Conservation (phyloP, 2,329 filamentous ascomycete genomes). For the Aspergillus carbonarius region DNA sequence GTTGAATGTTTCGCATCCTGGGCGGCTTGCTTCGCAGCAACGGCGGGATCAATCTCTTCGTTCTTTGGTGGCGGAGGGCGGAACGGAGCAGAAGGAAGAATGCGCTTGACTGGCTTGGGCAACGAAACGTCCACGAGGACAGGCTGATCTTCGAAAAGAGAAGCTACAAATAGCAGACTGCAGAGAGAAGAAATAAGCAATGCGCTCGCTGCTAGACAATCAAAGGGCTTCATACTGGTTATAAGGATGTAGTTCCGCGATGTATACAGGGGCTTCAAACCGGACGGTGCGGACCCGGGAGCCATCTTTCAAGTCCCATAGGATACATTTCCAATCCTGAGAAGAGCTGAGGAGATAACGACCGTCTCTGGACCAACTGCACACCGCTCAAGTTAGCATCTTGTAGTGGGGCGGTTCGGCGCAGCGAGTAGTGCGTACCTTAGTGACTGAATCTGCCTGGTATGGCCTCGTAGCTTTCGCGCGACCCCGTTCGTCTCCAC, state of each 20-base stretch:
- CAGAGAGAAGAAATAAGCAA: not conserved
- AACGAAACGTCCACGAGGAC: slow-evolving; percentile 78
- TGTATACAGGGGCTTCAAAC: slow-evolving; percentile 91
- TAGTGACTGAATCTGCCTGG: slow-evolving; percentile 86
- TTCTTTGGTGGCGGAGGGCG: slow-evolving; percentile 64
- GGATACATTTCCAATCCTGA: slow-evolving; percentile 92
- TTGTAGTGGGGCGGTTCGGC: not conserved
- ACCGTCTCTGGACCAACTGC: slow-evolving; percentile 85
- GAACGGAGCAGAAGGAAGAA: slow-evolving; percentile 78
- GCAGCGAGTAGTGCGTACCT: slow-evolving; percentile 47
- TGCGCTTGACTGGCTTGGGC: slow-evolving; percentile 68
- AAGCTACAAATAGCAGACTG: slow-evolving; percentile 82
- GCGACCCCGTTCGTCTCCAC: slow-evolving; percentile 96
- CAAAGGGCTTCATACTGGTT: slow-evolving; percentile 66
- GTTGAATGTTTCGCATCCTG: slow-evolving; percentile 95
- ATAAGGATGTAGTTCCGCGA: slow-evolving; percentile 88
- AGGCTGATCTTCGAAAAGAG: slow-evolving; percentile 90
- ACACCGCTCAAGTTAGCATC: slow-evolving; percentile 4
- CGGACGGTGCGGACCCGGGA: slow-evolving; percentile 76
- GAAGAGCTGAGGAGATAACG: slow-evolving; percentile 89
- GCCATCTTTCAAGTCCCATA: slow-evolving; percentile 85
- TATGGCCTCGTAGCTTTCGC: slow-evolving; percentile 89
- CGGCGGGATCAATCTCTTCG: slow-evolving; percentile 59
- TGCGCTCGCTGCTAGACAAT: not conserved
- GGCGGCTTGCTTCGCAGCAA: slow-evolving; percentile 79